phyloP scores from a whole-genome alignment of 805 yeast genomes.

The Kodamaea neixiangensis region DNA sequence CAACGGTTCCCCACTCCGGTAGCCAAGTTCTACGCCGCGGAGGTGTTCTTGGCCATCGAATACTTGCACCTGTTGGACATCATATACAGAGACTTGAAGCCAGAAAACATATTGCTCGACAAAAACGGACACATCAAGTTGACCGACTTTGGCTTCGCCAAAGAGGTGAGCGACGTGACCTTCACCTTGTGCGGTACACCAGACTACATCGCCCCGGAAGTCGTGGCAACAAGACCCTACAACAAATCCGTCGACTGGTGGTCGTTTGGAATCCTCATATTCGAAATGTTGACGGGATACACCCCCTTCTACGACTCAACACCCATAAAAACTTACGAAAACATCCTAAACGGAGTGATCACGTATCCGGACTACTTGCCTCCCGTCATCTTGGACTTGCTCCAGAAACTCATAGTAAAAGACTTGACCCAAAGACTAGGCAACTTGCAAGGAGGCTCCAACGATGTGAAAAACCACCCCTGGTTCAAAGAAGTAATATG shows the following conservation, averaged over 20 bases:
- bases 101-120: constrained; percentile 59
- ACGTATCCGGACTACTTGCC: constrained; percentile 56
- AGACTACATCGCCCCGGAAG: constrained; percentile 66
- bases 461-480: constrained; percentile 55
- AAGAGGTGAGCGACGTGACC: constrained; percentile 59
- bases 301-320: constrained; percentile 65
- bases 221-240: constrained; percentile 63
- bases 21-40: constrained; percentile 65
- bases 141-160: constrained; percentile 65
- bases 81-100: constrained; percentile 61
- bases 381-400: constrained; percentile 53
- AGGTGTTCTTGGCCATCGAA: constrained; percentile 58
- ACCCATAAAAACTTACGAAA: constrained; percentile 65
- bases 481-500: constrained; percentile 65
- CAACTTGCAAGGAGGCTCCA: constrained; percentile 57
- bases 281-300: constrained; percentile 63
- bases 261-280: constrained; percentile 61
- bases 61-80: constrained; percentile 60
- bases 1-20: constrained; percentile 64
- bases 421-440: constrained; percentile 60
- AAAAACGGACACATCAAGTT: constrained; percentile 61
- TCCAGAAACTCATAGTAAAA: constrained; percentile 52
- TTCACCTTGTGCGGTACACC: constrained; percentile 68
- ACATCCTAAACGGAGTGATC: constrained; percentile 54
- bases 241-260: constrained; percentile 68